Percentiles rank a stretch among this genome's conserved stretches.
phyloP scores from a whole-genome alignment of 1,284 basidiomycete genomes.

The Puccinia horiana region DNA sequence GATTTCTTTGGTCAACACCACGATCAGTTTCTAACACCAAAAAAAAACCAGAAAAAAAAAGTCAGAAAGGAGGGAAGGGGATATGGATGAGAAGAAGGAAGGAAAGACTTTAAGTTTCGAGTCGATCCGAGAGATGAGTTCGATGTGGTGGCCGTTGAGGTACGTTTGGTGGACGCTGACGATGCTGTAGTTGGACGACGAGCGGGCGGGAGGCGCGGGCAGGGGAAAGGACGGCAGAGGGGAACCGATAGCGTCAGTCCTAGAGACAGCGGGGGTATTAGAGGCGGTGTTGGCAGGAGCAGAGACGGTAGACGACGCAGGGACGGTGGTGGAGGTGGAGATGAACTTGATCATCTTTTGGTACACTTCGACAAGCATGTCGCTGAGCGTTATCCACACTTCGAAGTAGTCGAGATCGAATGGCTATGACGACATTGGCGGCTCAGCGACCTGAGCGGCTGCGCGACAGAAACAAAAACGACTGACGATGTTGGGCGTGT shows the following conservation, averaged over 20 bases:
- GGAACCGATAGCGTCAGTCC: too few relatives aligned
- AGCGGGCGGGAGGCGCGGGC: conserved; percentile 33
- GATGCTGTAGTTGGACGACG: conserved; percentile 22
- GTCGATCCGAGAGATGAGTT: conserved; percentile 6
- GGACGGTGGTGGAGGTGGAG: conserved; percentile 61
- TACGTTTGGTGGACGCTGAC: conserved; percentile 50
- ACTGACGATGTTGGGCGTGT: conserved; percentile 67
- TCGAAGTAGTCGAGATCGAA: conserved; percentile 83
- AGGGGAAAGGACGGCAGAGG: conserved; percentile 11
- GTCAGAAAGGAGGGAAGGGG: conserved; percentile 12
- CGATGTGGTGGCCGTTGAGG: conserved; percentile 53
- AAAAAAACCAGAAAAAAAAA: conserved; percentile 56
- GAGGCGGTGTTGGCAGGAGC: conserved; percentile 23
- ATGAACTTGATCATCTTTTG: conserved; percentile 77
- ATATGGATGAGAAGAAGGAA: background rate
- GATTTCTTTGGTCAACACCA: conserved; percentile 73
- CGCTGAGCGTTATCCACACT: conserved; percentile 77
- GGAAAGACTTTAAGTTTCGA: background rate
- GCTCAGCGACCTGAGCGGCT: too few relatives aligned
- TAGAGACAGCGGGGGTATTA: too few relatives aligned
- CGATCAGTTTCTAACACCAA: conserved; percentile 68
- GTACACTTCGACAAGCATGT: conserved; percentile 81
- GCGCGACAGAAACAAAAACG: background rate
- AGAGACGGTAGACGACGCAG: conserved; percentile 15
- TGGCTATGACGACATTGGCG: too few relatives aligned